Conservation (phyloP, 2,329 filamentous ascomycete species). For the Rachicladosporium sp. region DNA sequence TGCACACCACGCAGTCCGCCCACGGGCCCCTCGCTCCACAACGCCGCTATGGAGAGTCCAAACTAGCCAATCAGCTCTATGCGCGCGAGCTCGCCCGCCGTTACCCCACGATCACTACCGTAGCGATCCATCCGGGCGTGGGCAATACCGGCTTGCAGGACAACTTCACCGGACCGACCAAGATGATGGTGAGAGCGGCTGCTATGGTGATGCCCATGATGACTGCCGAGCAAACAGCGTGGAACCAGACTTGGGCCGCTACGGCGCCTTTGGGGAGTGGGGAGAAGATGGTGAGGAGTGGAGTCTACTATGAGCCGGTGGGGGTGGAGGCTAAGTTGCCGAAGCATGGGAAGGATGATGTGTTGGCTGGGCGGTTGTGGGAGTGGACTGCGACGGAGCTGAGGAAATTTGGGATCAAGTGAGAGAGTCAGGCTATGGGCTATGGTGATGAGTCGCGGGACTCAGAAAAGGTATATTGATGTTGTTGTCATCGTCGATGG, state of each 20-base stretch:
- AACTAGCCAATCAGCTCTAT: constrained; percentile 37
- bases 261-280: constrained; percentile 4
- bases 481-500: no score
- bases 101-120: constrained; percentile 25
- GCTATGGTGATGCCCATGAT: constrained; percentile 7
- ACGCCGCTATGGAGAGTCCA: constrained; percentile 33
- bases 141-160: constrained; percentile 27
- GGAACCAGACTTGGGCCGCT: constrained; percentile 14
- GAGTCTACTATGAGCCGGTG: constrained; percentile 28
- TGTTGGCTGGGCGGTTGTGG: constrained; percentile 24
- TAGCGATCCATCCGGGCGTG: constrained; percentile 31
- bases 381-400: constrained; percentile 19
- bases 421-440: no score
- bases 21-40: constrained; percentile 4
- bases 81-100: constrained; percentile 28
- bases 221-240: constrained; percentile 12
- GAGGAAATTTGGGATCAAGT: neutral
- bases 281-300: constrained; percentile 11
- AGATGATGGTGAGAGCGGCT: constrained; percentile 7
- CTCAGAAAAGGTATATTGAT: no score
- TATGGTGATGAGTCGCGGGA: no score
- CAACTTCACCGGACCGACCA: constrained; percentile 9
- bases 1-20: constrained; percentile 14
- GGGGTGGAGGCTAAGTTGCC: constrained; percentile 15
- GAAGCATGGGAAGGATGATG: constrained; percentile 19